Base-by-base conservation (phyloP, 1,139 yeast genomes). In the Sugiyamaella paludigena region DNA sequence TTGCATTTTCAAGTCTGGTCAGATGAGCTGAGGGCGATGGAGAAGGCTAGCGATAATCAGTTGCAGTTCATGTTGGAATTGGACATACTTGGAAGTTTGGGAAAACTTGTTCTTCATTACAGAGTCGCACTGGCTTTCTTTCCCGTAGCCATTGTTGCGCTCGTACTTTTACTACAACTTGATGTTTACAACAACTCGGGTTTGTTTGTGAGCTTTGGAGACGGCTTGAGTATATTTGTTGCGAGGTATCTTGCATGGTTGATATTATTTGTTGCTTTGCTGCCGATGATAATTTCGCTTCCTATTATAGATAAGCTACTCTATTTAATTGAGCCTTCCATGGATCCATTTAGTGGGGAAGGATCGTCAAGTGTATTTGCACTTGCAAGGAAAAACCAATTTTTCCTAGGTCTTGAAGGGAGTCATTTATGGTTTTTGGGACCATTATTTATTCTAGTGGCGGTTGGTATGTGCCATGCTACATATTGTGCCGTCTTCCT, bases 361-460 rank as follows among this genome's bases (percentile, higher is more conserved):
- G 62, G 59, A 1, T 58, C 58, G 7, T 51, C 57, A 4, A 58
- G 53, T 30, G 52, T 53, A 12, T 59, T 60, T 36, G 50, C 57
- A 12, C 52, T 50, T 28, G 49, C 60, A 9, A 47, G 55, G 29
- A 54, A 69, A 12, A 64, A 65, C 43, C 64, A 63, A 15, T 83
- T 78, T 59, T 85, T 79, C 58, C 67, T 87, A 46, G 95, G 96
- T 0, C 67, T 85, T 7, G 81, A 82, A 52, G 88, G 83, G 49
- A 62, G 68, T 9, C 73, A 75, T 36, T 61, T 83, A 36, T 77
- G 81, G 72, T 70, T 80, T 51, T 63, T 84, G 36, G 89, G 88
- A 0, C 77, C 84, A 1, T 40, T 84, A 1, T 77, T 84, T 53
- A 70, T 79, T 41, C 48, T 76, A 10, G 72, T 83, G 51, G 75